A percentile compares a stretch with the other conserved stretches of the same genome.
phyloP scores from a whole-genome alignment of 768 basidiomycete genomes.

The Leccinum uliginosum region DNA sequence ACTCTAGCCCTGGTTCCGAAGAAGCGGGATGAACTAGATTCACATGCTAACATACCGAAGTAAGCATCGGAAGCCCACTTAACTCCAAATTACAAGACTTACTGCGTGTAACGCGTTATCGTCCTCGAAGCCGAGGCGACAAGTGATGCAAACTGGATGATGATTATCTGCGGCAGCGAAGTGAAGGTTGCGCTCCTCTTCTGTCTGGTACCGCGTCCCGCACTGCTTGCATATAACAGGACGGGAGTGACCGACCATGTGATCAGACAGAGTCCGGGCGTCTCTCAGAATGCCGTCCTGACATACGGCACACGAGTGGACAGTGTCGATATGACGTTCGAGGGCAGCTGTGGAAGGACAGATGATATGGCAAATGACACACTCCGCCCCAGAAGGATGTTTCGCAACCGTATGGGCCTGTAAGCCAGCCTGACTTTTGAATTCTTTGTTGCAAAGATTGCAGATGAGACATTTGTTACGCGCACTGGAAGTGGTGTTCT shows the following conservation, averaged over 20 bases:
- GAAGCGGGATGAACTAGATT: slow-evolving; percentile 13
- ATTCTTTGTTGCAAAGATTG: slow-evolving; percentile 21
- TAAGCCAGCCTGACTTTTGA: slow-evolving; percentile 20
- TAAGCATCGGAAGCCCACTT: slow-evolving; percentile 8
- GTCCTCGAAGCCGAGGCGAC: slow-evolving; percentile 34
- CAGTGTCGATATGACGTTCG: slow-evolving; percentile 24
- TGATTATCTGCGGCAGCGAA: slow-evolving; percentile 33
- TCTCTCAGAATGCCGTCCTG: slow-evolving; percentile 29
- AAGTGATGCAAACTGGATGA: slow-evolving; percentile 36
- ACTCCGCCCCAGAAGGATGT: slow-evolving; percentile 19
- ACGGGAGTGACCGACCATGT: slow-evolving; percentile 26
- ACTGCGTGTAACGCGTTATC: slow-evolving; percentile 29
- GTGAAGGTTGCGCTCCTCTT: slow-evolving; percentile 36
- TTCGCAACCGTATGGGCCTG: slow-evolving; percentile 23
- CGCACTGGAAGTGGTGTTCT: not conserved
- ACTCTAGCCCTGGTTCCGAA: slow-evolving; percentile 10
- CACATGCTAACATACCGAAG: slow-evolving; percentile 15
- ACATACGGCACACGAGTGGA: slow-evolving; percentile 26
- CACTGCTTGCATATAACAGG: slow-evolving; percentile 26
- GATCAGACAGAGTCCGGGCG: slow-evolving; percentile 23
- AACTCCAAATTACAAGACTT: slow-evolving; percentile 11
- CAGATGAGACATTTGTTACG: slow-evolving; percentile 12
- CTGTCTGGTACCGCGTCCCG: slow-evolving; percentile 29
- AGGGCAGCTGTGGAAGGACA: slow-evolving; percentile 22
- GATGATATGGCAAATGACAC: slow-evolving; percentile 23